phyloP scores from a whole-genome alignment of 2,329 filamentous ascomycete genomes.

The Cordyceps cicadae region DNA sequence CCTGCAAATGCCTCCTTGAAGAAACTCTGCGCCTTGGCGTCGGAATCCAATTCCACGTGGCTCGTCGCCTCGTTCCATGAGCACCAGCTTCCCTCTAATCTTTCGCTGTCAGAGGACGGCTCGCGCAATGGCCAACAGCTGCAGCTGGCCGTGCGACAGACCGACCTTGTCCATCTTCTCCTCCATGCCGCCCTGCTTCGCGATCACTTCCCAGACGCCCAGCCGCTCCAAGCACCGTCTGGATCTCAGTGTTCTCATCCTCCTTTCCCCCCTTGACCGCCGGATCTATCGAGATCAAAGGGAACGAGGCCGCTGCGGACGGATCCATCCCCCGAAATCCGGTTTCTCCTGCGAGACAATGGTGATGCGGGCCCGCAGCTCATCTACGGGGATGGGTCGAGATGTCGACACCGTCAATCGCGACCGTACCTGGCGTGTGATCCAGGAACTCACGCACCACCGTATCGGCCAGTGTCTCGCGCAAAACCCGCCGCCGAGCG shows the following conservation, averaged over 20 bases:
- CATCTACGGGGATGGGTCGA: conserved; percentile 28
- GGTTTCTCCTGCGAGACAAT: conserved; percentile 34
- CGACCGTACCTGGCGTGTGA: conserved; percentile 21
- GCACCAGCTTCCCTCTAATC: conserved; percentile 4
- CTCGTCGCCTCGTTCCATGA: conserved; percentile 12
- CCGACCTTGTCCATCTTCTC: conserved; percentile 32
- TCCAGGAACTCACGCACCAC: background rate
- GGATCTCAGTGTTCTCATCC: background rate
- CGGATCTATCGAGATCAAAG: background rate
- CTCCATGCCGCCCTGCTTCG: conserved; percentile 20
- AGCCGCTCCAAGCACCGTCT: conserved; percentile 1
- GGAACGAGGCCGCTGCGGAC: background rate
- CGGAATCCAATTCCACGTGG: background rate
- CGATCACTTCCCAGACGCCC: conserved; percentile 17
- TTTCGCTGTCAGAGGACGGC: conserved; percentile 38
- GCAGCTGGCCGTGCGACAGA: conserved; percentile 47
- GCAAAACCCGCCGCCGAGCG: background rate
- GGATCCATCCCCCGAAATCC: background rate
- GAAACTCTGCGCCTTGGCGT: background rate
- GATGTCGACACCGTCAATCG: conserved; percentile 34
- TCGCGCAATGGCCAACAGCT: conserved; percentile 52
- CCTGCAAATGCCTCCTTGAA: background rate
- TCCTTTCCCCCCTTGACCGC: background rate
- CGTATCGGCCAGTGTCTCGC: background rate
- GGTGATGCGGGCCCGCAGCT: conserved; percentile 35